Evolutionary conservation across 495 filamentous ascomycete genomes (phyloP).

Genomic region (Aeminium ludgeri): DNA sequence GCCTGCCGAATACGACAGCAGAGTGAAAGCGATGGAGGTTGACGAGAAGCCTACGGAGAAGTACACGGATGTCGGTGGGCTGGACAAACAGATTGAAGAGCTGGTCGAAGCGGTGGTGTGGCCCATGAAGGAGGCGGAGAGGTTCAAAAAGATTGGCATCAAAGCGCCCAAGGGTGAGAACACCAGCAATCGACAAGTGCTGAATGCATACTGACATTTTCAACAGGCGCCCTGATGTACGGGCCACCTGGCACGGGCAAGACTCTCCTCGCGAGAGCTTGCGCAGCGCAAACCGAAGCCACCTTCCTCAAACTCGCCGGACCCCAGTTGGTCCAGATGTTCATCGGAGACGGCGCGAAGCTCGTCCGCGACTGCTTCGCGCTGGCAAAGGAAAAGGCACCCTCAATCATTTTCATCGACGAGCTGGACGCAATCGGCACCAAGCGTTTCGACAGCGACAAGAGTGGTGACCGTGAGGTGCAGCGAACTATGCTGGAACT

Average conservation of each 20-base stretch:
- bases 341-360: slow-evolving; percentile 97
- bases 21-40: slow-evolving; percentile 99
- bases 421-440: slow-evolving; percentile 94
- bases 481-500: slow-evolving; percentile 98
- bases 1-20: slow-evolving; percentile 97
- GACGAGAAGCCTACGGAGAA: slow-evolving; percentile 99
- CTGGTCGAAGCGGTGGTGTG: slow-evolving; percentile 98
- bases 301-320: slow-evolving; percentile 98
- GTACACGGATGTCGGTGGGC: slow-evolving; percentile 91
- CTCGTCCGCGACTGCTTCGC: slow-evolving; percentile 95
- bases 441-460: slow-evolving; percentile 98
- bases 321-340: slow-evolving; percentile 99
- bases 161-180: slow-evolving; percentile 98
- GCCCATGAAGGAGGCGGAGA: slow-evolving; percentile 98
- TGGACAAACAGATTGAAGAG: slow-evolving; percentile 99
- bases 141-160: slow-evolving; percentile 98
- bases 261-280: slow-evolving; percentile 91
- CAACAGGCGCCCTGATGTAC: slow-evolving; percentile 87
- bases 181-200: too few relatives aligned
- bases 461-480: slow-evolving; percentile 93
- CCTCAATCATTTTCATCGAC: slow-evolving; percentile 99
- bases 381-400: slow-evolving; percentile 93
- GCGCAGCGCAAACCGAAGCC: slow-evolving; percentile 92
- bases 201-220: slow-evolving; percentile 5
- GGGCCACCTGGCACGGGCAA: slow-evolving; percentile 93